Evolutionary conservation across 768 basidiomycete genomes (phyloP), one percentile per base, ranked within the genome.

Genomic region (Daedaleopsis nitida): DNA sequence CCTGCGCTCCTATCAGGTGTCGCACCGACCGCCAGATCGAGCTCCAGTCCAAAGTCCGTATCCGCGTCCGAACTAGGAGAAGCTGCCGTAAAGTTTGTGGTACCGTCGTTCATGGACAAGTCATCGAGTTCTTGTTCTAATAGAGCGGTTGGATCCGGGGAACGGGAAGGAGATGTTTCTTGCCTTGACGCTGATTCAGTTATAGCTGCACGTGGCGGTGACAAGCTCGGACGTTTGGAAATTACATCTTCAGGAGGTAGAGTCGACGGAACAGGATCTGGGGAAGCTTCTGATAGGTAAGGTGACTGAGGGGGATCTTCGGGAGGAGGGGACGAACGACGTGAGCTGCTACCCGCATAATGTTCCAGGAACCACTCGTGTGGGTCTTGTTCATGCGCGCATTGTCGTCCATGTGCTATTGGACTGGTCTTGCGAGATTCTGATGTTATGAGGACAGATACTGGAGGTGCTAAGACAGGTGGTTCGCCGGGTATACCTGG

Each of bases 361-460:
- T 84, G 84, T 68, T 86, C 81, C 62, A 85, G 68, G 55, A 86
- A 73, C 84, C 84, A 86, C 67, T 86, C 83, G 67, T 87, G 82
- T 1, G 84, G 75, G 66, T 87, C 86, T 61, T 82, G 78, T 34
- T 81, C 75, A 17, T 23, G 47, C 7, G 27, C 27, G 27, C 27
- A 12, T 24, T 21, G 47, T 27, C 6, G 13, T 49, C 21, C 13
- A 24, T 14, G 23, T 3, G 21, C 7, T 17, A 45, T 17, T 45
- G 44, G 17, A 10, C 9, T n/a, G 13, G n/a, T 9, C 4, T n/a
- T 19, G n/a, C 44, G 27, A 32, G 27, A 32, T 32, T 32, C n/a
- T 4, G 44, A 45, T 17, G 7, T 8, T 21, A 9, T 23, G 47
- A 10, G 23, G 19, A 14, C 19, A 32, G 27, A 7, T 32, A 32